A percentile compares a stretch with the other conserved stretches of the same genome.
Conservation (phyloP, 768 basidiomycete species). For the Russula brevipes region DNA sequence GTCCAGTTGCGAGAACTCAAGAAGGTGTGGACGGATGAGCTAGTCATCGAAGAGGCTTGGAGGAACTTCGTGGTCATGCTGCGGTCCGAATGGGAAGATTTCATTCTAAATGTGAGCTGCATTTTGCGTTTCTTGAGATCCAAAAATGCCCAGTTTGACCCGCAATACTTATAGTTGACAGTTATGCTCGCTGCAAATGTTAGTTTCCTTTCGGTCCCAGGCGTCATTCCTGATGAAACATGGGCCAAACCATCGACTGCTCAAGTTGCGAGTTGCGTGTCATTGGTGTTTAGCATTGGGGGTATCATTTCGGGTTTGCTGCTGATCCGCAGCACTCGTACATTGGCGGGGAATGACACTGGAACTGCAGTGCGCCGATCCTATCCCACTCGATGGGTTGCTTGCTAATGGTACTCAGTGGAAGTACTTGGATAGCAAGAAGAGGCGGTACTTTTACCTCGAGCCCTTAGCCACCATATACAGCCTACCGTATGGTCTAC, state of each 20-base stretch:
- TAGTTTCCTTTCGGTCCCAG: conserved; percentile 34
- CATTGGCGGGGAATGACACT: conserved; percentile 35
- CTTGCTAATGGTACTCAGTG: conserved; percentile 23
- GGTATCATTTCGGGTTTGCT: conserved; percentile 45
- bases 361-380: conserved; percentile 5
- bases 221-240: conserved; percentile 22
- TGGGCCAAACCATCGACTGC: conserved; percentile 27
- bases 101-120: conserved; percentile 16
- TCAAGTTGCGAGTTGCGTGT: conserved; percentile 48
- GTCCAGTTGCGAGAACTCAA: conserved; percentile 13
- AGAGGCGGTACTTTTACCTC: conserved; percentile 36
- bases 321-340: conserved; percentile 42
- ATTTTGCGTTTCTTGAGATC: no score
- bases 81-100: conserved; percentile 15
- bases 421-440: conserved; percentile 27
- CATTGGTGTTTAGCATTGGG: conserved; percentile 44
- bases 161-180: conserved; percentile 27
- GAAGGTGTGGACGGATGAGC: conserved; percentile 12
- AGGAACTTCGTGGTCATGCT: conserved; percentile 6
- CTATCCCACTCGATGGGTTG: conserved; percentile 16
- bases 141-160: no score
- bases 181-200: conserved; percentile 35
- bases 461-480: conserved; percentile 50
- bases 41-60: conserved; percentile 9
- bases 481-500: conserved; percentile 49